Evolutionary conservation across 305 asterid genomes (phyloP), one percentile per base, ranked within the genome.

Genomic region (Ilex paraguariensis): DNA sequence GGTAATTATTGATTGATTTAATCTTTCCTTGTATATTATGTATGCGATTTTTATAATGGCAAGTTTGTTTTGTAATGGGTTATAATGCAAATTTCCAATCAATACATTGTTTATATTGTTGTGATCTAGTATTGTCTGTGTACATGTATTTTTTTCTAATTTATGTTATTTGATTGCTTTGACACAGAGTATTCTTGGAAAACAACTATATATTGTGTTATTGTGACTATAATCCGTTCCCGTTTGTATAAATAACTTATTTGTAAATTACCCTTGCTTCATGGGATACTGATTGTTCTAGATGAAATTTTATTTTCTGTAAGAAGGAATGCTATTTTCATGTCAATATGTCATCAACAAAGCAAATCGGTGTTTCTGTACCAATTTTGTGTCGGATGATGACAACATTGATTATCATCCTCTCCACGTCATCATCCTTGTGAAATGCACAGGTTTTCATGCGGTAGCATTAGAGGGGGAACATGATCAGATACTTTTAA

Each of bases 371-470:
- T 80, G 21, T n/a, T 31, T 69, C 36, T 46, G 48, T 72, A 69
- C 70, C 76, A 68, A 51, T 28, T 54, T 61, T 69, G 80, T 74
- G 76, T 68, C 74, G 65, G 68, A 75, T 70, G 77, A 63, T 70
- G 77, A 71, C 77, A 36, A 36, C 42, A 36, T 31, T 66, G 9
- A 67, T 13, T 11, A 16, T 60, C 14, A 7, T 51, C 77, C 55
- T 59, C 12, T 59, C 12, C 13, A 7, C 63, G 50, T 28, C n/a
- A 21, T 33, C 13, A 28, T 50, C 56, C 4, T n/a, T 33, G 16
- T 76, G 74, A 65, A 62, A 17, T 50, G 10, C 64, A 13, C 13
- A 28, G 9, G 14, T 68, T 53, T 44, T 67, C 64, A 67, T 53
- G 61, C 52, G 61, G 75, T 55, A 14, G 61, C 28, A 36, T 32